Base-by-base conservation (phyloP, 2,329 filamentous ascomycete species). In the Calonectria leucothoes region DNA sequence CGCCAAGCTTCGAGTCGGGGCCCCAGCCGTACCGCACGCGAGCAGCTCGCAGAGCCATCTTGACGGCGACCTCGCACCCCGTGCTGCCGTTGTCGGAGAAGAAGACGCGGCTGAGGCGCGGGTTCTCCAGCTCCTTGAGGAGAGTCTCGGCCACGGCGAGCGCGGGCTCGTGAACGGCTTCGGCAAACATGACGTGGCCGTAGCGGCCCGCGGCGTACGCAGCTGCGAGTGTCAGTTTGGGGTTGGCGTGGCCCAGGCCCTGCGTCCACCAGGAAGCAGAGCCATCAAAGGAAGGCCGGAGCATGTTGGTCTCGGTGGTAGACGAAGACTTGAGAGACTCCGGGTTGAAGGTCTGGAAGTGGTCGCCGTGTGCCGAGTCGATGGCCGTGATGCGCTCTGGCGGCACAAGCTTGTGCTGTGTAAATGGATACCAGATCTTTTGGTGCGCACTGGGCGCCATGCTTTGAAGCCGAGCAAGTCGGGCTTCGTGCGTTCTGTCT, bases 201-300 rank as follows among this genome's bases (percentile, higher is more conserved):
- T 97, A 97, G 33, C 94, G 89, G 10, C 95, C 94, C 1, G 95
- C 94, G 0, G 95, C 94, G 80, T 97, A 93, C 0, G 95, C 94
- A 2, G 94, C 94, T 0, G 94, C 92, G 2, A 97, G 89, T 0
- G 94, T 90, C 1, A 97, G 87, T 0, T 88, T 85, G 0, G 94
- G 90, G 77, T 94, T 95, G 7, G 92, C 93, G 76, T 97, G 95
- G 1, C 95, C 95, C 0, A 97, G 88, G 2, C 95, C 95, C 83
- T 97, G 95, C 0, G 95, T 97, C 95, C 95, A 97, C 95, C 95
- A 97, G 0, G 94, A 96, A 1, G 94, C 94, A 0, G 94, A 97
- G 3, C 93, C 95, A 78, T 97, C 95, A 69, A 97, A 95, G 0
- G 93, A 93, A 1, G 94, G 89, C 1, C 78, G 78, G 0, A 84